Percentiles rank a stretch among this genome's conserved stretches.
These are phyloP conservation scores for Lizonia empirigonia DNA, from an alignment of 2,329 filamentous ascomycete species.

Conservation along the genomic window DNA sequence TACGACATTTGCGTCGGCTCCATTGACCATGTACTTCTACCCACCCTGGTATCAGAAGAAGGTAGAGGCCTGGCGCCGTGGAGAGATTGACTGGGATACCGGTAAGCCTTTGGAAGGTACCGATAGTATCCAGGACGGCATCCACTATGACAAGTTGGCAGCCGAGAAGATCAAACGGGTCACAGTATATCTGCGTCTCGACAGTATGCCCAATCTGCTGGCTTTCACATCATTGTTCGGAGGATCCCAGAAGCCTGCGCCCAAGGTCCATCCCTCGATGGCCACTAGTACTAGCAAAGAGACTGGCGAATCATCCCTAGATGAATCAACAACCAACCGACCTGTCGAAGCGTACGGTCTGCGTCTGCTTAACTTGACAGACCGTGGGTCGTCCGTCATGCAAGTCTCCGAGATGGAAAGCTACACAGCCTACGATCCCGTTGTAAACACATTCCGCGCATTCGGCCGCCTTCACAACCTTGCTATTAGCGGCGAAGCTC, in stretches of 20 bases:
- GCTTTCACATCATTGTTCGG: constrained; percentile 81
- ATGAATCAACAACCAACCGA: constrained; percentile 41
- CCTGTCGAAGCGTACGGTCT: constrained; percentile 79
- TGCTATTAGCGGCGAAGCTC: constrained; percentile 79
- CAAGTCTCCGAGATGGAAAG: constrained; percentile 83
- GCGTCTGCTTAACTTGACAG: constrained; percentile 84
- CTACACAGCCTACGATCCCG: constrained; percentile 68
- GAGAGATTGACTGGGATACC: constrained; percentile 87
- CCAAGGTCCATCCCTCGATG: constrained; percentile 48
- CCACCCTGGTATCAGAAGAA: constrained; percentile 78
- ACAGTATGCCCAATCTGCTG: constrained; percentile 81
- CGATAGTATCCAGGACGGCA: constrained; percentile 49
- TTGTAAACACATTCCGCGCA: constrained; percentile 88
- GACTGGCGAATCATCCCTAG: constrained; percentile 22
- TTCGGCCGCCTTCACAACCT: constrained; percentile 86
- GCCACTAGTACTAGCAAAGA: constrained; percentile 33
- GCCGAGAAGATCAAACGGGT: constrained; percentile 64
- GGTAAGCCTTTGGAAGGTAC: constrained; percentile 54
- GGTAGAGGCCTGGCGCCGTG: constrained; percentile 74
- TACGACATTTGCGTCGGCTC: constrained; percentile 84
- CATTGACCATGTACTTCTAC: constrained; percentile 74
- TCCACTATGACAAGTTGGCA: constrained; percentile 57
- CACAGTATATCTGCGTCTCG: constrained; percentile 81
- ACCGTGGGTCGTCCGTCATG: constrained; percentile 95
- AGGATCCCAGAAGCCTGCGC: constrained; percentile 52